Conservation (phyloP, 306 rosid genomes). For the Cicer arietinum region DNA sequence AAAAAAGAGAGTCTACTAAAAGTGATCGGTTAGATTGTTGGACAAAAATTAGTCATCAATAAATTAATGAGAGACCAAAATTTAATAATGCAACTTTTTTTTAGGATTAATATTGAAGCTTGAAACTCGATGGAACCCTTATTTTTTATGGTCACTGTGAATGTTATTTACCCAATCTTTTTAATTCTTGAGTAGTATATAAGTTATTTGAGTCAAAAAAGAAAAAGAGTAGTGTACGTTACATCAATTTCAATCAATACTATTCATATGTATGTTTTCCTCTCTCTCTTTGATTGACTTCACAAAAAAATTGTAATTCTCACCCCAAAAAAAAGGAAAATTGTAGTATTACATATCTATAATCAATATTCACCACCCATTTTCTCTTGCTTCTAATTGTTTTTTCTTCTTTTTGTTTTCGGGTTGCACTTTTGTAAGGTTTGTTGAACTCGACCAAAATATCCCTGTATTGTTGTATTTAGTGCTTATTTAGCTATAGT, state of each 20-base stretch:
- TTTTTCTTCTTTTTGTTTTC: not conserved
- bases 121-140: not conserved
- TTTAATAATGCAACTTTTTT: not conserved
- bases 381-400: conserved; percentile 8
- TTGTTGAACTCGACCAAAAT: conserved; percentile 5
- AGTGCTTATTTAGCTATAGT: not conserved
- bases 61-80: not conserved
- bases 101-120: not conserved
- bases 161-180: not conserved
- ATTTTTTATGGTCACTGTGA: not conserved
- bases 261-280: not conserved
- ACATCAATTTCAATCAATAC: not conserved
- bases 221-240: not conserved
- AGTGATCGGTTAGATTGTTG: no score
- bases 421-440: conserved; percentile 1
- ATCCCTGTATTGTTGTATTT: not conserved
- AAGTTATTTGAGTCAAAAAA: no score
- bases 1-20: no score
- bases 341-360: not conserved
- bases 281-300: not conserved
- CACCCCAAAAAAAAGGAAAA: not conserved
- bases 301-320: not conserved
- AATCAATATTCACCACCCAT: conserved; percentile 26
- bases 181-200: not conserved
- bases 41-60: not conserved